Base-by-base conservation (phyloP, 345 rosid species). In the Boechera retrofracta region DNA sequence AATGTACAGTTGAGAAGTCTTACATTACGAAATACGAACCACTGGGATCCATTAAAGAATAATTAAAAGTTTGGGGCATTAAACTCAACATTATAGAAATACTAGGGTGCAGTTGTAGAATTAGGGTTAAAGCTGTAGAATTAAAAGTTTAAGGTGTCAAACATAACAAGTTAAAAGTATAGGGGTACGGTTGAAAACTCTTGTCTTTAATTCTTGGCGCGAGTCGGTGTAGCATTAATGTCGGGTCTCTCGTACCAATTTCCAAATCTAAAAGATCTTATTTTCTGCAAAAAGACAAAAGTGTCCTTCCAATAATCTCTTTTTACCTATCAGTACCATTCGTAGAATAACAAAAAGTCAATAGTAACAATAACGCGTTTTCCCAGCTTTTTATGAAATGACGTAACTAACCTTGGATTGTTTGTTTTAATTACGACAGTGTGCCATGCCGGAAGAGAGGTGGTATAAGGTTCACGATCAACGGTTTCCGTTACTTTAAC, bases 401-500 rank as follows among this genome's bases (percentile, higher is more conserved):
- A 77, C 72, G 56, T 12, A 29, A 56, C 13, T 76, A 38, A 58
- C 69, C 75, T 68, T 69, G 2, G 0, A 0, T 33, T 49, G 54
- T 24, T 47, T 13, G 4, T 1, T 3, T 21, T 10, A 13, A 10
- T 67, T 69, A 16, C 79, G 84, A 24, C 79, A 87, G 91, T 64
- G 88, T 86, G 62, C 89, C 89, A 48, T 87, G 91, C 88, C 80
- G 88, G 48, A 87, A 86, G 71, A 79, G 63, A 39, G 91, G 89
- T 33, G 91, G 91, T 33, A 87, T 86, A 53, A 76, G 91, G 75
- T 86, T 87, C 77, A 84, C 89, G 5, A 79, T 87, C 79, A 86
- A 88, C 80, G 89, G 92, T 4, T 85, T 81, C 88, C 85, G 83
- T n/a, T 87, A 87, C 87, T 87, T 87, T 53, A 87, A 87, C 86